Evolutionary conservation across 257 asterid species (phyloP).

Genomic region (Mentha longifolia): DNA sequence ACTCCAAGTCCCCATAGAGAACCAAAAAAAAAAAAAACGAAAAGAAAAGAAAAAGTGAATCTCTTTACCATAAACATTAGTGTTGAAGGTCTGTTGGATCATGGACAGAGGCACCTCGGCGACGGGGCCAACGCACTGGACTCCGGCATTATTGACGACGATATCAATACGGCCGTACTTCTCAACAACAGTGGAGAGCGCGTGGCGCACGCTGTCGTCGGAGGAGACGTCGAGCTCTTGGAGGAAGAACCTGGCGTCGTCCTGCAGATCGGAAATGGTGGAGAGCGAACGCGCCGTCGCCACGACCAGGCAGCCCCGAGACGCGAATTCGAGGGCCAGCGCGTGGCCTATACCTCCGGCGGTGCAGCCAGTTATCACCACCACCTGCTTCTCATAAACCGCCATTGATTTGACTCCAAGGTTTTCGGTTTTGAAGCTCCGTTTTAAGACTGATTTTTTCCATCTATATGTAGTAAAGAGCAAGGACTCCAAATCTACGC

Average conservation of each 20-base stretch:
- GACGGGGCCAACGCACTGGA: constrained; percentile 85
- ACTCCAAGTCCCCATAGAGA: background rate
- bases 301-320: constrained; percentile 74
- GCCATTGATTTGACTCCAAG: constrained; percentile 33
- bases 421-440: background rate
- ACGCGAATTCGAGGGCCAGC: constrained; percentile 76
- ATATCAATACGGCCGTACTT: constrained; percentile 76
- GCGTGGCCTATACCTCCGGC: constrained; percentile 94
- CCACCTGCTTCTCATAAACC: constrained; percentile 56
- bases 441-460: background rate
- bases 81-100: constrained; percentile 66
- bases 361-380: constrained; percentile 84
- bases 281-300: constrained; percentile 82
- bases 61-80: constrained; percentile 77
- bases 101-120: constrained; percentile 82
- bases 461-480: background rate
- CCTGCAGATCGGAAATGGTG: constrained; percentile 64
- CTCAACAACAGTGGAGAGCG: constrained; percentile 63
- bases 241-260: constrained; percentile 68
- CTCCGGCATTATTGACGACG: constrained; percentile 91
- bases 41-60: background rate
- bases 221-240: constrained; percentile 79
- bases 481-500: too few relatives aligned
- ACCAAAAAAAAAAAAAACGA: constrained; percentile 10
- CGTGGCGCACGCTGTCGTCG: constrained; percentile 65